These are phyloP conservation scores for Nitzschia palea DNA, from an alignment of 108 stramenopile species.

Conservation along the genomic window DNA sequence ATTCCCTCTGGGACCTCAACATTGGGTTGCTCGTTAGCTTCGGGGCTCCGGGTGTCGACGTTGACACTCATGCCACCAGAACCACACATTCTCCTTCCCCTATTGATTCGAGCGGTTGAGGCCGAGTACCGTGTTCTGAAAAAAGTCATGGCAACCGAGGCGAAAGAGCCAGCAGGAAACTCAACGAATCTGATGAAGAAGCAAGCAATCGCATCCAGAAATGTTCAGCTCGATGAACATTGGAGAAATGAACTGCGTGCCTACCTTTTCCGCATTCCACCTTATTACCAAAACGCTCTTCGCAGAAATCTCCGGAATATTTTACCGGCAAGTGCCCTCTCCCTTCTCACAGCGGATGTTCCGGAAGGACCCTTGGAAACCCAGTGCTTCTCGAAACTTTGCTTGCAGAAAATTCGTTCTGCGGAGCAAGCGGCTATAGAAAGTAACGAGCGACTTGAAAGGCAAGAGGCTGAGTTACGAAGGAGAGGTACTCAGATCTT, in stretches of 20 bases:
- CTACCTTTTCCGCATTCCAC: constrained; percentile 73
- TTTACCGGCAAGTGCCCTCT: constrained; percentile 56
- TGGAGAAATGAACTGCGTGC: constrained; percentile 77
- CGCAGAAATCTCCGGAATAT: constrained; percentile 56
- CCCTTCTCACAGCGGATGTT: constrained; percentile 48
- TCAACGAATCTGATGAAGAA: constrained; percentile 23
- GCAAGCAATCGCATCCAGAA: constrained; percentile 32
- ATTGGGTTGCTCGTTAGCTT: constrained; percentile 17
- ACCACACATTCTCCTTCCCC: constrained; percentile 73
- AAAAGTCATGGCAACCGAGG: constrained; percentile 35
- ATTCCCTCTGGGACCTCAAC: constrained; percentile 43
- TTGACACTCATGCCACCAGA: constrained; percentile 81
- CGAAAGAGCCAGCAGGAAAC: constrained; percentile 26
- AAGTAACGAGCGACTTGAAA: constrained; percentile 59
- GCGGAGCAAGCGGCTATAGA: constrained; percentile 61
- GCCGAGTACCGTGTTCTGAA: constrained; percentile 62
- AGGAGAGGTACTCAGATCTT: constrained; percentile 19
- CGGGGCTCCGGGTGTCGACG: constrained; percentile 40
- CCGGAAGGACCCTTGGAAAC: constrained; percentile 16
- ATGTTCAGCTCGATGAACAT: constrained; percentile 60
- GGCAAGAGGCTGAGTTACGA: constrained; percentile 58
- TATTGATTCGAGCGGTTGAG: constrained; percentile 69
- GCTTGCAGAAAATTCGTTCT: constrained; percentile 65
- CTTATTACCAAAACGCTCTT: constrained; percentile 69
- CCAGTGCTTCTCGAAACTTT: constrained; percentile 66